Evolutionary conservation across 2,329 filamentous ascomycete genomes (phyloP), one percentile per base, ranked within the genome.

Genomic region (Alternaria alternata): DNA sequence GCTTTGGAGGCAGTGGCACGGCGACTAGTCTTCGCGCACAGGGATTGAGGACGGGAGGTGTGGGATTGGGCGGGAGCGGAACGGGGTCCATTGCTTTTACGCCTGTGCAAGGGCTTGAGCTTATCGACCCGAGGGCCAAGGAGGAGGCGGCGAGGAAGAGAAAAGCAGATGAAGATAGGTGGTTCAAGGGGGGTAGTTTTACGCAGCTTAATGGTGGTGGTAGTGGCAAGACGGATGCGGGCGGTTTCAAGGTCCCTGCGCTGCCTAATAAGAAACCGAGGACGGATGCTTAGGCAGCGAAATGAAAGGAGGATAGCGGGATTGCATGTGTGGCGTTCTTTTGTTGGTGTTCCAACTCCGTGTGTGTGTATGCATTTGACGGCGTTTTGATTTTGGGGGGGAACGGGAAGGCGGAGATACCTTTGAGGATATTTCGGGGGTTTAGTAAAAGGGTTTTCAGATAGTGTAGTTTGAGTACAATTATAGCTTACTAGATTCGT

Each of bases 111-210:
- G 95, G 95, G 2, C 84, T 99, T 39, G 94, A 99, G 81, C 86
- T 99, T 12, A 94, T 98, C 7, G 94, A 98, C 77, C 95, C 95
- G 22, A 97, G 95, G 82, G 88, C 91, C 58, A 89, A 93, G 69
- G 91, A 92, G 7, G 93, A 97, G 81, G 86, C 96, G 77, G 93
- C 87, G 75, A 87, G 93, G 70, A 98, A 98, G 83, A 85, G 93
- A 65, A 96, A 97, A 77, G 94, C 93, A 0, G 95, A 98, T 65
- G 93, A 97, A 76, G 94, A 98, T 75, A 85, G 93, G 38, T 99
- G 93, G 90, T 99, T 99, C 83, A 96, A 95, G 79, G 92, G 93
- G 47, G 95, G 95, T n/a, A 94, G 92, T 0, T 99, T 99, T 75
- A 97, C 95, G 8, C 94, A 97, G 78, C 87, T 96, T 57, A 88